Conservation (phyloP, 371 early-diverging fungal species). For the Chytridiales sp. region DNA sequence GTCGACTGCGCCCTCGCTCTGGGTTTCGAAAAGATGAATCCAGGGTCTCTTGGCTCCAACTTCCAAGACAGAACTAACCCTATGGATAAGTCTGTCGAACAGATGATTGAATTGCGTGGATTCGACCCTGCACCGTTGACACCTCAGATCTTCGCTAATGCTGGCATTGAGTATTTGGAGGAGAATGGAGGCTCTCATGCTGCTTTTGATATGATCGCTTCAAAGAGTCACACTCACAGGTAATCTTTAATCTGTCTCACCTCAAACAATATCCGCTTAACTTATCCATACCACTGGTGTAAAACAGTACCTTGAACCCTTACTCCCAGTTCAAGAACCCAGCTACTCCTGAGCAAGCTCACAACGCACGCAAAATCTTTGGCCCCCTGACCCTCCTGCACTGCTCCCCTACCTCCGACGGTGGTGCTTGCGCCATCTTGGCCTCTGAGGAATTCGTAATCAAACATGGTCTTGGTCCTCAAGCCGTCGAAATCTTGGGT, state of each 20-base stretch:
- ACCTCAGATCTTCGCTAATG: conserved; percentile 77
- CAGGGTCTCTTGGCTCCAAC: conserved; percentile 58
- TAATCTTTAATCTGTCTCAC: conserved; percentile 15
- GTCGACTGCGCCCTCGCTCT: conserved; percentile 75
- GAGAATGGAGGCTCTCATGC: conserved; percentile 44
- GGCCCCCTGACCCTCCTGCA: conserved; percentile 72
- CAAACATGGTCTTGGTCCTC: conserved; percentile 56
- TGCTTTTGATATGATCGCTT: conserved; percentile 63
- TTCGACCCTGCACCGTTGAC: conserved; percentile 63
- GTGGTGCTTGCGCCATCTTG: conserved; percentile 67
- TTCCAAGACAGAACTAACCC: conserved; percentile 69
- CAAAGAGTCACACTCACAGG: conserved; percentile 75
- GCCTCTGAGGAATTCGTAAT: conserved; percentile 68
- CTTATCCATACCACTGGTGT: conserved; percentile 12
- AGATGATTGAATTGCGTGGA: conserved; percentile 61
- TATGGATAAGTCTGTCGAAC: conserved; percentile 54
- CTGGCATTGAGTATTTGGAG: conserved; percentile 71
- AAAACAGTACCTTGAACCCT: conserved; percentile 63
- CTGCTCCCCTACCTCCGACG: conserved; percentile 82
- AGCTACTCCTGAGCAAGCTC: conserved; percentile 66
- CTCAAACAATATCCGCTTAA: no score
- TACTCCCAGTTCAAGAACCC: conserved; percentile 76
- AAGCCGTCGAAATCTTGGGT: conserved; percentile 67
- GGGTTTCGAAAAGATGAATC: conserved; percentile 77
- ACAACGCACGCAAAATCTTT: conserved; percentile 61